Conservation (phyloP, 2,329 filamentous ascomycete genomes). For the Exophiala alcalophila region DNA sequence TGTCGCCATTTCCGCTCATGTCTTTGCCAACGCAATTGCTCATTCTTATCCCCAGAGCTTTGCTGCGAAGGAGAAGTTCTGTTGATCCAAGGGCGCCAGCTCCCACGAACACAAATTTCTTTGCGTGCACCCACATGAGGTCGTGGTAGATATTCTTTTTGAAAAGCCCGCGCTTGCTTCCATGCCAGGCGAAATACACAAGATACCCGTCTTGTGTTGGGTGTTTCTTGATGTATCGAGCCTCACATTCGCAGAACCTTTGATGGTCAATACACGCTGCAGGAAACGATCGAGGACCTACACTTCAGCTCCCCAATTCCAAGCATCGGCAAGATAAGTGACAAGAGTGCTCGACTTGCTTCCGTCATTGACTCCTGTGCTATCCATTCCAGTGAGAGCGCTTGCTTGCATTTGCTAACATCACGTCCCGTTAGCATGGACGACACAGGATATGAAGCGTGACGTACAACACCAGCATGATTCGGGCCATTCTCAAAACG, state of each 20-base stretch:
- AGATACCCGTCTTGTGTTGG: conserved; percentile 6
- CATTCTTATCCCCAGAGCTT: conserved; percentile 9
- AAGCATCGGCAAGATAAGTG: conserved; percentile 12
- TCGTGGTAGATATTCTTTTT: conserved; percentile 6
- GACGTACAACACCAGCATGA: conserved; percentile 5
- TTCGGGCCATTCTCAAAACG: conserved; percentile 10
- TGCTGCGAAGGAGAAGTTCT: conserved; percentile 9
- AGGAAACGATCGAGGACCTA: background rate
- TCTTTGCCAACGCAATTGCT: conserved; percentile 5
- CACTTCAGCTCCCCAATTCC: conserved; percentile 16
- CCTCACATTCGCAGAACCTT: conserved; percentile 13
- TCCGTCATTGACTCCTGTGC: conserved; percentile 13
- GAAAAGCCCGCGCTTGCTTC: conserved; percentile 5
- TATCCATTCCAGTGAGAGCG: conserved; percentile 12
- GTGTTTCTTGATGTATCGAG: conserved; percentile 7
- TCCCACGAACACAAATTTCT: conserved; percentile 10
- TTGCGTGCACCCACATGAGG: conserved; percentile 13
- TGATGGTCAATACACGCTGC: conserved; percentile 1
- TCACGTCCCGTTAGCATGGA: too few relatives aligned
- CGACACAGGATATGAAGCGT: too few relatives aligned
- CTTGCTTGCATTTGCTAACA: conserved; percentile 14
- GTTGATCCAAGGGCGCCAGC: conserved; percentile 12
- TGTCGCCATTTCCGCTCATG: conserved; percentile 13
- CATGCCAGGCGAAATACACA: conserved; percentile 11
- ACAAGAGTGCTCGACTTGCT: conserved; percentile 3